Evolutionary conservation across 805 yeast genomes (phyloP).

Genomic region (Cephaloascus albidus): DNA sequence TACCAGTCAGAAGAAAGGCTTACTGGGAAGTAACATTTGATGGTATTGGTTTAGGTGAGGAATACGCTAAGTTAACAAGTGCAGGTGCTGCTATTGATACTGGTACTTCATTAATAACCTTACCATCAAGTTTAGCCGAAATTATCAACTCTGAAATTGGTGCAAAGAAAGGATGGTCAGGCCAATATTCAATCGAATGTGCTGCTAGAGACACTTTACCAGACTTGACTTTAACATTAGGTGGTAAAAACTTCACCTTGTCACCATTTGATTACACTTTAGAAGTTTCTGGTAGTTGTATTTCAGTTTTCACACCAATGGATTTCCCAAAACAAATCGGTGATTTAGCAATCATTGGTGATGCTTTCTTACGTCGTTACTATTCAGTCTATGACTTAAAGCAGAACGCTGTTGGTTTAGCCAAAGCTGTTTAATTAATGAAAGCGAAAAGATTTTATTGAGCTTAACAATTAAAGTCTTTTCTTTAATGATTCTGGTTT

Average conservation of each 20-base stretch:
- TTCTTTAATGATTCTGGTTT: not conserved
- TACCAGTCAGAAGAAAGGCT: constrained; percentile 98
- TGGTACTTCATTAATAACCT: constrained; percentile 92
- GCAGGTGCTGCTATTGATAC: constrained; percentile 98
- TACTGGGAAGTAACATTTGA: constrained; percentile 98
- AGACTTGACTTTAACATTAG: constrained; percentile 82
- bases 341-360: constrained; percentile 93
- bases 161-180: constrained; percentile 95
- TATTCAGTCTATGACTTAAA: constrained; percentile 91
- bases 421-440: constrained; percentile 54
- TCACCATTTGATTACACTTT: constrained; percentile 86
- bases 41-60: constrained; percentile 86
- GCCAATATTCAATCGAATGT: constrained; percentile 94
- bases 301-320: constrained; percentile 94
- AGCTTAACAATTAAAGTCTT: not conserved
- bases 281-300: constrained; percentile 92
- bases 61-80: constrained; percentile 69
- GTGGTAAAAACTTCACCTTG: constrained; percentile 87
- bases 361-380: constrained; percentile 91
- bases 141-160: constrained; percentile 93
- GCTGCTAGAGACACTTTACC: constrained; percentile 76
- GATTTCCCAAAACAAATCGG: constrained; percentile 97
- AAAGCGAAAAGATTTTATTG: not conserved
- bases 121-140: constrained; percentile 94
- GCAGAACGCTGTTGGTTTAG: constrained; percentile 90